Conservation (phyloP, 2,329 filamentous ascomycete species). For the Tolypocladium nubicola region DNA sequence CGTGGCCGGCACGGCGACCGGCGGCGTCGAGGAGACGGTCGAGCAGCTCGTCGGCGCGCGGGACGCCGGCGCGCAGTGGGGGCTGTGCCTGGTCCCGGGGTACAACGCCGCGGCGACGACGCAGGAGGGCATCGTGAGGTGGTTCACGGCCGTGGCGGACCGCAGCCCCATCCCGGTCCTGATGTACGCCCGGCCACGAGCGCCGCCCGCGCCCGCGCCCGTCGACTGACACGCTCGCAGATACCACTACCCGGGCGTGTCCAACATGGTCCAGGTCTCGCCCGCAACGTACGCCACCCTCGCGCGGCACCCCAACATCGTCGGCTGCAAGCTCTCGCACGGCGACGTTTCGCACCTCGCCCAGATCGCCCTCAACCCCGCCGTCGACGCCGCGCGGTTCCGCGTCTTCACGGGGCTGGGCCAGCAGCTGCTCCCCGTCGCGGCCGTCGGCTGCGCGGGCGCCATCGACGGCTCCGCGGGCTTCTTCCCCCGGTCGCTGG, state of each 20-base stretch:
- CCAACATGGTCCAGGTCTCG: conserved; percentile 50
- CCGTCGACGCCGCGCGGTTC: conserved; percentile 48
- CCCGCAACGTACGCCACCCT: conserved; percentile 47
- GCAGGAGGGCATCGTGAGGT: conserved; percentile 44
- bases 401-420: conserved; percentile 54
- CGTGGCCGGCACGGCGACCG: conserved; percentile 50
- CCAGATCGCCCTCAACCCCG: conserved; percentile 47
- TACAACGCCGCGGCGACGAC: conserved; percentile 46
- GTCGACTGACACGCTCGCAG: conserved; percentile 15
- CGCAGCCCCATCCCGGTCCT: conserved; percentile 45
- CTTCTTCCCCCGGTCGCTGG: conserved; percentile 52
- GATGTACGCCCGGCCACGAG: conserved; percentile 30
- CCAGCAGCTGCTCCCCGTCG: conserved; percentile 51
- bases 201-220: not conserved
- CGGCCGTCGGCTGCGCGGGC: conserved; percentile 47
- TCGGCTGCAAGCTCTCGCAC: conserved; percentile 60
- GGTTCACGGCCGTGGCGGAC: conserved; percentile 50
- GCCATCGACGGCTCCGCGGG: conserved; percentile 53
- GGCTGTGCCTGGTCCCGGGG: conserved; percentile 46
- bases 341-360: conserved; percentile 55
- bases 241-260: conserved; percentile 57
- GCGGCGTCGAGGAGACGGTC: conserved; percentile 51
- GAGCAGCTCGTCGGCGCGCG: conserved; percentile 44
- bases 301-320: conserved; percentile 53
- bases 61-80: conserved; percentile 49